These are phyloP conservation scores for Closterium sp. DNA, from an alignment of 139 green algal species.

Conservation along the genomic window DNA sequence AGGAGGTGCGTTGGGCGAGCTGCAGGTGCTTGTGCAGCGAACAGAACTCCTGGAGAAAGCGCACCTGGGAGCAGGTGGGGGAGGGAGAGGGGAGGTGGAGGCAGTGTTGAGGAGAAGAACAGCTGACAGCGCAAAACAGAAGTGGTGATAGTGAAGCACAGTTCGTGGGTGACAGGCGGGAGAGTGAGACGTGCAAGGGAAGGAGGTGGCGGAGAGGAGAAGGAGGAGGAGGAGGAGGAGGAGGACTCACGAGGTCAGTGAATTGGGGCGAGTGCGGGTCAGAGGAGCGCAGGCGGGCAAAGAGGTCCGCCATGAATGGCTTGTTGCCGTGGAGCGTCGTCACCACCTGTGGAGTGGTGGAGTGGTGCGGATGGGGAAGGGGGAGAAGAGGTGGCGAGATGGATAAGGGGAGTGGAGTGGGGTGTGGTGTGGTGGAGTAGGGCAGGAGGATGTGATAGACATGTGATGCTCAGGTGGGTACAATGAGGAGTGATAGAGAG, in stretches of 20 bases:
- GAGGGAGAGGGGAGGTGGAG: not conserved
- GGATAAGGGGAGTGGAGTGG: not conserved
- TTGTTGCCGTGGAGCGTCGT: constrained; percentile 62
- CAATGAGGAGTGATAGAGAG: too few relatives aligned
- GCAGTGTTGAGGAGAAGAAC: too few relatives aligned
- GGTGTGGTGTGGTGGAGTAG: not conserved
- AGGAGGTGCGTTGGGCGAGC: constrained; percentile 47
- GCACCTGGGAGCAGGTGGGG: constrained; percentile 16
- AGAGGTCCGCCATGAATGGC: constrained; percentile 82
- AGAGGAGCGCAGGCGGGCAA: constrained; percentile 62
- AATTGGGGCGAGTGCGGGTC: constrained; percentile 53
- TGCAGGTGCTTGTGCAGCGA: constrained; percentile 83
- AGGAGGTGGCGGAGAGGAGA: not conserved
- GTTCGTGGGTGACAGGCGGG: not conserved
- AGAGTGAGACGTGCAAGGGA: not conserved
- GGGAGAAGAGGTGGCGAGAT: not conserved
- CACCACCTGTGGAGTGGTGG: constrained; percentile 31
- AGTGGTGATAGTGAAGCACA: not conserved
- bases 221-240: too few relatives aligned
- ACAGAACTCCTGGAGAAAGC: constrained; percentile 84
- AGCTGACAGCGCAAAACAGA: not conserved
- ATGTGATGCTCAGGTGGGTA: not conserved
- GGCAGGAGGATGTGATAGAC: not conserved
- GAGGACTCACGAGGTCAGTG: constrained; percentile 74
- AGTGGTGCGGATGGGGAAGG: not conserved